phyloP scores from a whole-genome alignment of 2,329 filamentous ascomycete species.

The Hirsutella rhossiliensis region DNA sequence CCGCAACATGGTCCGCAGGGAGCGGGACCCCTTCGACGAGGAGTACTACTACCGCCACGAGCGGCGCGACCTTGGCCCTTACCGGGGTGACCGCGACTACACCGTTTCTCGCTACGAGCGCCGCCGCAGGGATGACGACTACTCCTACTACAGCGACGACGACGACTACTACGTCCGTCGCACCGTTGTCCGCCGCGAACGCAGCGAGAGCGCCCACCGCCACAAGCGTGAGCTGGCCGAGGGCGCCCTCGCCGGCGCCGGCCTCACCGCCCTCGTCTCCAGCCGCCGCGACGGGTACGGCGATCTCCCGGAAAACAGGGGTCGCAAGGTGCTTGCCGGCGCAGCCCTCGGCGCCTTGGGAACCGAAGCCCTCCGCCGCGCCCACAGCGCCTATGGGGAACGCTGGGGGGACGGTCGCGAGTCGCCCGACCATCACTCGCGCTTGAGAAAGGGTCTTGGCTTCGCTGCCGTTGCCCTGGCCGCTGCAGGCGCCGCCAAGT shows the following conservation, averaged over 20 bases:
- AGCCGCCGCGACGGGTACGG: slow-evolving; percentile 40
- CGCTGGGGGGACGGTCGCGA: slow-evolving; percentile 27
- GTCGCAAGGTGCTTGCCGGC: slow-evolving; percentile 47
- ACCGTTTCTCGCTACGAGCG: slow-evolving; percentile 24
- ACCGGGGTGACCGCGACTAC: slow-evolving; percentile 20
- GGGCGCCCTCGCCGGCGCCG: slow-evolving; percentile 52
- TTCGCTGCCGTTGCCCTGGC: slow-evolving; percentile 52
- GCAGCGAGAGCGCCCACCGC: slow-evolving; percentile 36
- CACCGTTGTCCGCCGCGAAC: slow-evolving; percentile 35
- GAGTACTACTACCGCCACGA: slow-evolving; percentile 41
- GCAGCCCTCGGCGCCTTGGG: slow-evolving; percentile 51
- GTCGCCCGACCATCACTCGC: slow-evolving; percentile 29
- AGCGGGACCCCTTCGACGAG: slow-evolving; percentile 28
- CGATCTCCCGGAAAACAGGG: slow-evolving; percentile 37
- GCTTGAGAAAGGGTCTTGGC: slow-evolving; percentile 49
- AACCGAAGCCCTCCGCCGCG: slow-evolving; percentile 47
- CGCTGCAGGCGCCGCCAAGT: slow-evolving; percentile 53
- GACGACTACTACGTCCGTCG: slow-evolving; percentile 36
- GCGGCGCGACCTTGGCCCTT: slow-evolving; percentile 28
- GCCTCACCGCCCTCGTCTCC: slow-evolving; percentile 44
- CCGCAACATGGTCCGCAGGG: slow-evolving; percentile 17
- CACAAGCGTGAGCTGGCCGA: slow-evolving; percentile 50
- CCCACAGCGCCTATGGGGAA: slow-evolving; percentile 49
- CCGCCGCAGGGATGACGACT: slow-evolving; percentile 24
- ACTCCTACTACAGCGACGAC: slow-evolving; percentile 27